These are phyloP conservation scores for Pinus albicaulis DNA, from an alignment of 75 land plant genomes.

Conservation along the genomic window DNA sequence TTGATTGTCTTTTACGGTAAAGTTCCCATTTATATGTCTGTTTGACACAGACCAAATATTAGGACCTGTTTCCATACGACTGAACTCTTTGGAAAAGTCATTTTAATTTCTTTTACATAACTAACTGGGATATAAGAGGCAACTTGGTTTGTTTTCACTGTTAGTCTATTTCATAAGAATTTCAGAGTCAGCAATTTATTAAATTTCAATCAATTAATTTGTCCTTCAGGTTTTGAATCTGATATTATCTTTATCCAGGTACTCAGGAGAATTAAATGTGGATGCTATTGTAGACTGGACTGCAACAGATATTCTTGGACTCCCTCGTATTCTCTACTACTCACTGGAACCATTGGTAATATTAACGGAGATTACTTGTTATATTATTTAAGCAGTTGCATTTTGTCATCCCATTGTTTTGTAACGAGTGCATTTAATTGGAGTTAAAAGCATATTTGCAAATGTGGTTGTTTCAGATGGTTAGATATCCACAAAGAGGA, in stretches of 20 bases:
- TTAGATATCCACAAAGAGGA: too few species aligned
- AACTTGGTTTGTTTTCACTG: neutral
- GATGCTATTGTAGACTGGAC: constrained; percentile 67
- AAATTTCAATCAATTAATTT: neutral
- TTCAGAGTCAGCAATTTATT: neutral
- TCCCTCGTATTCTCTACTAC: constrained; percentile 58
- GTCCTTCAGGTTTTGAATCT: neutral
- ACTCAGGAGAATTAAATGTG: constrained; percentile 13
- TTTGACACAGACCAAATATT: neutral
- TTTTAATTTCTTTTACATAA: neutral
- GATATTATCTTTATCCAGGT: neutral
- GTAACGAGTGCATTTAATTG: too few species aligned
- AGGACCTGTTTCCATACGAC: neutral
- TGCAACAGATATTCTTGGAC: constrained; percentile 48
- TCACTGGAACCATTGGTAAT: constrained; percentile 62
- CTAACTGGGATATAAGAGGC: neutral
- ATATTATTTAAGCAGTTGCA: too few species aligned
- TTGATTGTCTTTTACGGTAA: constrained; percentile 1
- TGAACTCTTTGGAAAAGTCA: neutral
- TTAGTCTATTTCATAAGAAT: neutral
- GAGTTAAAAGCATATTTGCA: too few species aligned
- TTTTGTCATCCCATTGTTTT: too few species aligned
- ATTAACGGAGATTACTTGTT: too few species aligned
- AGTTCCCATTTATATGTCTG: neutral
- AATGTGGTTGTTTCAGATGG: too few species aligned